Evolutionary conservation across 2,329 filamentous ascomycete species (phyloP), one percentile per base, ranked within the genome.

Genomic region (Talaromyces islandicus): DNA sequence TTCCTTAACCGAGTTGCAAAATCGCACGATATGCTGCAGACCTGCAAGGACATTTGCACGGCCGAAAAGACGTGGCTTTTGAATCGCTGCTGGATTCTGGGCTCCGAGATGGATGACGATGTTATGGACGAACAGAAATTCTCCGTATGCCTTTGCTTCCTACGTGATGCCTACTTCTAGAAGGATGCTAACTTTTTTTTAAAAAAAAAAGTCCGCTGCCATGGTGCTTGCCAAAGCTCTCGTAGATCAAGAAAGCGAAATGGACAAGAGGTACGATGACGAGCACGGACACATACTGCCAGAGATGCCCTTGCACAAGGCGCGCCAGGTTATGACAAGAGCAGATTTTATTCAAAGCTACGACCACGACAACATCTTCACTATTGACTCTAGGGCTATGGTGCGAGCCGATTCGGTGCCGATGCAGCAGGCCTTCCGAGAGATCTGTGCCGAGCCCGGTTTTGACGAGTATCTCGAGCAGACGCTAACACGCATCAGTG

Each of bases 61-160:
- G 83, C 81, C 43, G 89, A 92, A 70, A 90, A 89, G 71, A 88
- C 85, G 0, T 92, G 89, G 89, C 88, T 92, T 66, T 75, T 92
- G 21, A 92, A 91, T 74, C 86, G 89, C 70, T 91, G 88, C 71
- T 89, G 88, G 79, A 89, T 92, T 58, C 80, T 92, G 1, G 89
- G 89, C 19, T 80, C 77, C 62, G 86, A 88, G 64, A 92, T 89
- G 88, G 94, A 97, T 67, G 94, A 97, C 75, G 94, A 99, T 71
- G 94, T 97, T 66, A 97, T 97, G 88, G 91, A 97, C 70, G 90
- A 97, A 74, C 92, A 97, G 72, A 97, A 97, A 74, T 97, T 91
- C 81, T 91, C 92, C 52, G 89, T 91, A 80, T 77, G 87, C 84
- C 32, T 43, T 60, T 7, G 14, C 29, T 21, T 24, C 43, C 21